A percentile compares a stretch with the other conserved stretches of the same genome.
These are phyloP conservation scores for Dactylellina haptotyla DNA, from an alignment of 2,329 filamentous ascomycete species.

Conservation along the genomic window DNA sequence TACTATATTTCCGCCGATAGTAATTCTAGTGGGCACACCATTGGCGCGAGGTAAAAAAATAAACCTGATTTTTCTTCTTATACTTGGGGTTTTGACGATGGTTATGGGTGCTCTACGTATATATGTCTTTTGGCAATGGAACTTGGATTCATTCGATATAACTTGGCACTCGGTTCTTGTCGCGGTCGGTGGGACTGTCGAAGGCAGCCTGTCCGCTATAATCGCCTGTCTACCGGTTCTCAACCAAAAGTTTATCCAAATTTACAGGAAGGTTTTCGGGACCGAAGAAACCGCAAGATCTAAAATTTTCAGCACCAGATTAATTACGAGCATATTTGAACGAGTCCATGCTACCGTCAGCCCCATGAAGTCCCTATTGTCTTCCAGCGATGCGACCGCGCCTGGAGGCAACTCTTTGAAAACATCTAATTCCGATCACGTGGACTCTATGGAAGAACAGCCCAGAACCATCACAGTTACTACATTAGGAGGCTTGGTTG, in stretches of 20 bases:
- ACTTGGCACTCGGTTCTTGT: constrained; percentile 4
- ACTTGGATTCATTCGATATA: constrained; percentile 18
- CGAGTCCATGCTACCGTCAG: no score
- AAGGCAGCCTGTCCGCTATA: constrained; percentile 11
- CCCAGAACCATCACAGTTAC: no score
- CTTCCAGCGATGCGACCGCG: no score
- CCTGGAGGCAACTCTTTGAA: no score
- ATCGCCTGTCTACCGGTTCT: constrained; percentile 20
- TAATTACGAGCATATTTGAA: background rate
- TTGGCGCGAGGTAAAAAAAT: constrained; percentile 10
- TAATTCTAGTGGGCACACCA: background rate
- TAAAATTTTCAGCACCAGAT: background rate
- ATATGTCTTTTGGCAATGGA: constrained; percentile 7
- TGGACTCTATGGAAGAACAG: no score
- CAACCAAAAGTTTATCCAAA: constrained; percentile 4
- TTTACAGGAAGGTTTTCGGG: background rate
- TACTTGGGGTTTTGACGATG: background rate
- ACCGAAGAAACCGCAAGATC: background rate
- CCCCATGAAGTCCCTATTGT: no score
- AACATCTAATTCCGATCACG: no score
- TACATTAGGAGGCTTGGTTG: no score
- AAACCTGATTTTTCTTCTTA: constrained; percentile 13
- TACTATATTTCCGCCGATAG: constrained; percentile 12
- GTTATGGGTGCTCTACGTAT: background rate
- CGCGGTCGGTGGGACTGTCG: constrained; percentile 8